A percentile compares a stretch with the other conserved stretches of the same genome.
Evolutionary conservation across 495 filamentous ascomycete species (phyloP).

Genomic region (Wilcoxina mikolae): DNA sequence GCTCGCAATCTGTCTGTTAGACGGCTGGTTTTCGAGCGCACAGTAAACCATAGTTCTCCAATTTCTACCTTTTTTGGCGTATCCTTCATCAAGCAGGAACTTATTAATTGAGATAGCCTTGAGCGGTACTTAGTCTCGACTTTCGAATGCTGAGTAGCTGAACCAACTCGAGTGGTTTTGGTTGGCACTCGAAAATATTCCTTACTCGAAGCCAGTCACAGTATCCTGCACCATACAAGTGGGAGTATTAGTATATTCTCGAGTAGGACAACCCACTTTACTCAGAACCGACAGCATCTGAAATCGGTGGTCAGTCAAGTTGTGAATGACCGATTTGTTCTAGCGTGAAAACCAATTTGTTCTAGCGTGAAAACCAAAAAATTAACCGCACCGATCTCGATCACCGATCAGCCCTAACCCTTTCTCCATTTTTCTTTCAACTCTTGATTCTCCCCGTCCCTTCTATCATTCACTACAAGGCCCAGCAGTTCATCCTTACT

Average conservation of each 20-base stretch:
- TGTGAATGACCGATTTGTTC: neutral
- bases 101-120: too few relatives aligned
- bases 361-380: neutral
- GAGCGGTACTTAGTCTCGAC: too few relatives aligned
- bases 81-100: too few relatives aligned
- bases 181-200: too few relatives aligned
- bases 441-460: neutral
- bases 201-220: too few relatives aligned
- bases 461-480: neutral
- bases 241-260: neutral
- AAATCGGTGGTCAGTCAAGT: neutral
- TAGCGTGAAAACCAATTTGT: neutral
- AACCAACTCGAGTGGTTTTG: too few relatives aligned
- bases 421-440: slow-evolving; percentile 11
- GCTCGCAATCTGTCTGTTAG: too few relatives aligned
- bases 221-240: neutral
- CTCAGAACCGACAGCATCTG: neutral
- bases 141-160: too few relatives aligned
- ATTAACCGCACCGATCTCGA: neutral
- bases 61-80: too few relatives aligned
- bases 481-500: neutral
- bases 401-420: neutral
- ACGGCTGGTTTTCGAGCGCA: too few relatives aligned
- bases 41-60: too few relatives aligned
- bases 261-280: neutral